phyloP scores from a whole-genome alignment of 805 yeast genomes.

The Nakazawaea anatomiae region DNA sequence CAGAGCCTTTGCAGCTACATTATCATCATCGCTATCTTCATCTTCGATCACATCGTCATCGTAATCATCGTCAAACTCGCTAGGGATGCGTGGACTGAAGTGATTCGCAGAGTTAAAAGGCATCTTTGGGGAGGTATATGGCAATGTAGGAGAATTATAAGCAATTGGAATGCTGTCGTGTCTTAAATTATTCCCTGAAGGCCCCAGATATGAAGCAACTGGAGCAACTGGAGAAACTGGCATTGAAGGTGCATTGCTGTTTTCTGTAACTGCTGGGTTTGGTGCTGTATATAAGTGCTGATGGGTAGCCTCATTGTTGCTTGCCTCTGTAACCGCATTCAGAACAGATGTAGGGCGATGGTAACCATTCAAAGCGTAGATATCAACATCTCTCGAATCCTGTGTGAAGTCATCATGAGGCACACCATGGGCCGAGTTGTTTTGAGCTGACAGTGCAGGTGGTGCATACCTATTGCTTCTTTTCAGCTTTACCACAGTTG shows the following conservation, averaged over 20 bases:
- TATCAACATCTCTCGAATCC: not conserved
- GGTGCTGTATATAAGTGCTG: too few relatives aligned
- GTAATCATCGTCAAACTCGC: constrained; percentile 30
- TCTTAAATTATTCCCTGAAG: not conserved
- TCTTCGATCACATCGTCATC: constrained; percentile 41
- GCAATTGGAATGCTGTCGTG: not conserved
- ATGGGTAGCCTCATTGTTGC: not conserved
- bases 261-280: not conserved
- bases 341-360: not conserved
- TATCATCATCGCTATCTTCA: constrained; percentile 33
- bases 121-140: not conserved
- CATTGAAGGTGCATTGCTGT: not conserved
- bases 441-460: not conserved
- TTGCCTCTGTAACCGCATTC: not conserved
- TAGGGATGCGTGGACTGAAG: constrained; percentile 1
- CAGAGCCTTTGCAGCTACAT: constrained; percentile 21
- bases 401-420: too few relatives aligned
- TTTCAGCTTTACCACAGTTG: not conserved
- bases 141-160: not conserved
- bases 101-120: not conserved
- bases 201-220: not conserved
- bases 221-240: not conserved
- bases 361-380: constrained; percentile 7
- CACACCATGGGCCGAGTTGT: not conserved
- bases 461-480: constrained; percentile 10